Evolutionary conservation across 2,329 filamentous ascomycete species (phyloP).

Genomic region (Penicillium crustosum): DNA sequence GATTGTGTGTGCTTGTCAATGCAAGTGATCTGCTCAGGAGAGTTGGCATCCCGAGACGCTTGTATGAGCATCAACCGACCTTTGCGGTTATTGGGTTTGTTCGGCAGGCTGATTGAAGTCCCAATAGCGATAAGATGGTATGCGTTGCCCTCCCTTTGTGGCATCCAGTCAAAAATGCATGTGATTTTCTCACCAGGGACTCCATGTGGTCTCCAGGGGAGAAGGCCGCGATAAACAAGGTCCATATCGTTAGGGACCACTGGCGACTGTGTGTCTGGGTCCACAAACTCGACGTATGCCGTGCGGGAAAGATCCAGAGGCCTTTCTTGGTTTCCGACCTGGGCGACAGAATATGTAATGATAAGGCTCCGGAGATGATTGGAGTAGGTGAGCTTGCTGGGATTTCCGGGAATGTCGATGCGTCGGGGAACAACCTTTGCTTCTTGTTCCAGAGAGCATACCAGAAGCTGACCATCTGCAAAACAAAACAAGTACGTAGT

Average conservation of each 20-base stretch:
- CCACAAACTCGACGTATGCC: slow-evolving; percentile 41
- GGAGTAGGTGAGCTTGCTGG: slow-evolving; percentile 48
- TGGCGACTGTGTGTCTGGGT: slow-evolving; percentile 35
- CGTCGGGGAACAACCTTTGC: slow-evolving; percentile 44
- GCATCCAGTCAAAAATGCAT: slow-evolving; percentile 45
- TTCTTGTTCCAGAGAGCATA: slow-evolving; percentile 48
- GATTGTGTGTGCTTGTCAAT: slow-evolving; percentile 38
- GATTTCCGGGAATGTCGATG: slow-evolving; percentile 43
- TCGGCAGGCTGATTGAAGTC: slow-evolving; percentile 34
- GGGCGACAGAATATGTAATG: slow-evolving; percentile 45
- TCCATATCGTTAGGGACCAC: slow-evolving; percentile 14
- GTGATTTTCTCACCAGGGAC: slow-evolving; percentile 43
- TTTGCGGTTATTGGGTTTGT: slow-evolving; percentile 17
- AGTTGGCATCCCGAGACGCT: slow-evolving; percentile 29
- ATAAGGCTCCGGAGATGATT: slow-evolving; percentile 49
- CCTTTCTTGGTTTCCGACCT: slow-evolving; percentile 27
- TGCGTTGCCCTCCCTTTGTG: slow-evolving; percentile 34
- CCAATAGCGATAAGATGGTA: slow-evolving; percentile 45
- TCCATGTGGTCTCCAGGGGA: slow-evolving; percentile 32
- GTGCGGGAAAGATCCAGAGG: slow-evolving; percentile 35
- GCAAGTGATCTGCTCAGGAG: slow-evolving; percentile 33
- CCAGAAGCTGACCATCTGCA: slow-evolving; percentile 48
- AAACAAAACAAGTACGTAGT: slow-evolving; percentile 50
- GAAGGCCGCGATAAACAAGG: slow-evolving; percentile 7
- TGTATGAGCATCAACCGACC: slow-evolving; percentile 43